A percentile compares a stretch with the other conserved stretches of the same genome.
phyloP scores from a whole-genome alignment of 2,329 filamentous ascomycete species.

The Fusarium torreyae region DNA sequence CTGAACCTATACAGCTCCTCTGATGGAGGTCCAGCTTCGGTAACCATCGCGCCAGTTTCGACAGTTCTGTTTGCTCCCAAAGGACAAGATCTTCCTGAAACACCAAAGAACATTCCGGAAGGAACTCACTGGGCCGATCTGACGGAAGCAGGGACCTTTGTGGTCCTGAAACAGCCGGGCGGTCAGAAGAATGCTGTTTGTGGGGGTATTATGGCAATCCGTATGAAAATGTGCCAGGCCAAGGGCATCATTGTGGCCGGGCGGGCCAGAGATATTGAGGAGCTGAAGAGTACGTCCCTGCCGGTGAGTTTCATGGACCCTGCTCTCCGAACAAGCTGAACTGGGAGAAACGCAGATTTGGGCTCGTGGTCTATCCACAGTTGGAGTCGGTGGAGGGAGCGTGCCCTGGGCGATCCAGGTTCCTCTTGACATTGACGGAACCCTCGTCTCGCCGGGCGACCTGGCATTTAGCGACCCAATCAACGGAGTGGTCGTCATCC shows the following conservation, averaged over 20 bases:
- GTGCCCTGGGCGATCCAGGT: slow-evolving; percentile 69
- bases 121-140: slow-evolving; percentile 79
- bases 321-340: slow-evolving; percentile 30
- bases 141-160: slow-evolving; percentile 71
- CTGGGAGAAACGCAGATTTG: slow-evolving; percentile 62
- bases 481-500: slow-evolving; percentile 81
- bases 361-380: slow-evolving; percentile 69
- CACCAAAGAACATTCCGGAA: slow-evolving; percentile 66
- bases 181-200: slow-evolving; percentile 79
- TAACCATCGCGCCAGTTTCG: slow-evolving; percentile 68
- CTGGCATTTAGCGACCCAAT: slow-evolving; percentile 77
- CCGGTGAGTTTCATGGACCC: slow-evolving; percentile 62
- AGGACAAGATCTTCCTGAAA: slow-evolving; percentile 55
- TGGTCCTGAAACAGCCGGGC: slow-evolving; percentile 76
- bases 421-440: slow-evolving; percentile 61
- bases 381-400: slow-evolving; percentile 70
- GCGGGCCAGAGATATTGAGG: slow-evolving; percentile 75
- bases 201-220: slow-evolving; percentile 82
- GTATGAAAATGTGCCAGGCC: slow-evolving; percentile 75
- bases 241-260: slow-evolving; percentile 77
- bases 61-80: slow-evolving; percentile 76
- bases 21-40: slow-evolving; percentile 44
- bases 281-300: slow-evolving; percentile 69
- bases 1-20: slow-evolving; percentile 55
- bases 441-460: slow-evolving; percentile 69